These are phyloP conservation scores for Boletus subcaerulescens DNA, from an alignment of 768 basidiomycete species.

Conservation along the genomic window DNA sequence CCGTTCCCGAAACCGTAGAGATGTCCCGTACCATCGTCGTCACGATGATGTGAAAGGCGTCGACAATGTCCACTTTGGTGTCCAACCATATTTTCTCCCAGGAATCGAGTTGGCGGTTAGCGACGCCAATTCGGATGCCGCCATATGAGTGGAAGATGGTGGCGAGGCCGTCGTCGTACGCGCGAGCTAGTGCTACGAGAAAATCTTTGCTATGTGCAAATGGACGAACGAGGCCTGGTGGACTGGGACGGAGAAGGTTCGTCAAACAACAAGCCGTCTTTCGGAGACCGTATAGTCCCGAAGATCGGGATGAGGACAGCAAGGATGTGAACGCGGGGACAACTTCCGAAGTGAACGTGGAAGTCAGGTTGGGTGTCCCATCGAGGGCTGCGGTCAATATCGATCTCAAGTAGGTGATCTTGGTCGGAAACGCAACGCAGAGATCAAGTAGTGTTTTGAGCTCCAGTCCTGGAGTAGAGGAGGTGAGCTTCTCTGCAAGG, in stretches of 20 bases:
- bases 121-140: slow-evolving; percentile 36
- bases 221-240: slow-evolving; percentile 45
- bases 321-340: slow-evolving; percentile 53
- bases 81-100: slow-evolving; percentile 74
- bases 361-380: slow-evolving; percentile 32
- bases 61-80: slow-evolving; percentile 70
- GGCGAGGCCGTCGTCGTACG: slow-evolving; percentile 59
- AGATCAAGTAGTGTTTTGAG: slow-evolving; percentile 60
- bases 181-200: slow-evolving; percentile 51
- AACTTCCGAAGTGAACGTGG: slow-evolving; percentile 41
- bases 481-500: slow-evolving; percentile 55
- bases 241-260: slow-evolving; percentile 50
- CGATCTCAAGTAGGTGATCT: slow-evolving; percentile 42
- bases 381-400: slow-evolving; percentile 42
- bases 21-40: slow-evolving; percentile 49
- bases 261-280: slow-evolving; percentile 59
- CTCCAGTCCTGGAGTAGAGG: slow-evolving; percentile 41
- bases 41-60: slow-evolving; percentile 62
- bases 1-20: slow-evolving; percentile 39
- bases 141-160: slow-evolving; percentile 60
- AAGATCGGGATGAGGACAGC: slow-evolving; percentile 41
- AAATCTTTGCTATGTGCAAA: slow-evolving; percentile 55
- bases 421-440: slow-evolving; percentile 50
- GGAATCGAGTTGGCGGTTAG: slow-evolving; percentile 44
- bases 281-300: slow-evolving; percentile 61